Percentiles rank a stretch among this genome's conserved stretches.
Conservation (phyloP, 768 basidiomycete species). For the Fomitopsis serialis region DNA sequence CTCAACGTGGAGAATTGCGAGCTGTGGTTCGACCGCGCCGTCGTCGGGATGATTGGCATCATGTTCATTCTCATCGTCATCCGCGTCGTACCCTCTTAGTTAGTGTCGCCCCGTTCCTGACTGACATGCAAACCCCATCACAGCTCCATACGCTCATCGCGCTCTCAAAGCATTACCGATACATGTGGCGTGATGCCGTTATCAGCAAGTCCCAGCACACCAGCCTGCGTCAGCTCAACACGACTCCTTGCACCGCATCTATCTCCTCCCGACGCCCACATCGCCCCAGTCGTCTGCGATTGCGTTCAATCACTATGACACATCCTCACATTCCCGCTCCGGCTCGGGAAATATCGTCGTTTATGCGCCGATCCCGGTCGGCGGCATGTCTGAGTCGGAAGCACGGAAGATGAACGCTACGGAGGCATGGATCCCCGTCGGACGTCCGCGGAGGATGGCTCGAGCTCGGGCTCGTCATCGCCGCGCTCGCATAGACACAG, state of each 20-base stretch:
- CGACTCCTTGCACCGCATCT: constrained; percentile 51
- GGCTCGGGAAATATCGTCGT: constrained; percentile 32
- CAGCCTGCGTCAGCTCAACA: constrained; percentile 18
- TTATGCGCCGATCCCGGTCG: constrained; percentile 68
- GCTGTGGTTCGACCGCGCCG: constrained; percentile 65
- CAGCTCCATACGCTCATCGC: constrained; percentile 77
- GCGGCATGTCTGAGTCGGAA: constrained; percentile 46
- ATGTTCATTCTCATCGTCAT: constrained; percentile 60
- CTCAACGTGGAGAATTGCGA: constrained; percentile 80
- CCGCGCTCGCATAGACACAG: constrained; percentile 22
- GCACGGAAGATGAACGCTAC: constrained; percentile 46
- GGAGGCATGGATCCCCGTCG: constrained; percentile 58
- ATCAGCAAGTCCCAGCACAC: constrained; percentile 28
- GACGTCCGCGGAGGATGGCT: constrained; percentile 8
- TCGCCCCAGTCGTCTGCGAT: constrained; percentile 13
- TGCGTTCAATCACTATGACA: constrained; percentile 11
- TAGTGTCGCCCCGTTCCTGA: constrained; percentile 3
- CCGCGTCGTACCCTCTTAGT: constrained; percentile 41
- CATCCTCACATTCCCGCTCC: constrained; percentile 8
- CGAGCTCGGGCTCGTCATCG: constrained; percentile 17
- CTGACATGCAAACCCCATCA: neutral
- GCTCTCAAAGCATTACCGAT: constrained; percentile 59
- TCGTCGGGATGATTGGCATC: constrained; percentile 50
- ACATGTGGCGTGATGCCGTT: constrained; percentile 33
- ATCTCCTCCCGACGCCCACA: constrained; percentile 45